These are phyloP conservation scores for Arthroderma sp. DNA, from an alignment of 2,329 filamentous ascomycete genomes.

Conservation along the genomic window DNA sequence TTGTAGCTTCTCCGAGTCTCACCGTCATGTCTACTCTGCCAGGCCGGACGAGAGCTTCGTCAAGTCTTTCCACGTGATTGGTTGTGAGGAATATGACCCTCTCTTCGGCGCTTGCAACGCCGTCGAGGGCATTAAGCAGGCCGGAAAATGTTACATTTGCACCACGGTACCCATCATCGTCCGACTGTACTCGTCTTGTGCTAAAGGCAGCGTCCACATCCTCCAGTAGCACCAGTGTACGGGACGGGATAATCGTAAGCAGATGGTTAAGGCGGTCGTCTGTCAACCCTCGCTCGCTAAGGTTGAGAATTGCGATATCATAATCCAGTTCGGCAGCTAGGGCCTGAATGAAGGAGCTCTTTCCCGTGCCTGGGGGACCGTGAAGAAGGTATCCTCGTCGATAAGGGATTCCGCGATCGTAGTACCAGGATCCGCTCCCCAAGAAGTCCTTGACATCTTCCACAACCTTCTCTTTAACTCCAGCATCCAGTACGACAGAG, in stretches of 20 bases:
- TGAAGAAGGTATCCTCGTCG: conserved; percentile 78
- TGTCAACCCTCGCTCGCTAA: conserved; percentile 78
- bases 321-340: conserved; percentile 86
- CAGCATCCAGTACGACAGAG: conserved; percentile 74
- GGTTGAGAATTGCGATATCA: conserved; percentile 81
- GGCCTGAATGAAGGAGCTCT: conserved; percentile 92
- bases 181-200: conserved; percentile 57
- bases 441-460: conserved; percentile 75
- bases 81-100: conserved; percentile 88
- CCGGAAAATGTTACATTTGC: conserved; percentile 91
- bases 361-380: conserved; percentile 80
- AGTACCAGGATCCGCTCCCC: conserved; percentile 69
- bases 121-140: conserved; percentile 71
- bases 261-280: conserved; percentile 81
- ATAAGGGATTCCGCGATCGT: conserved; percentile 89
- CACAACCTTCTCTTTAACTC: conserved; percentile 69
- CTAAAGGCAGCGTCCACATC: conserved; percentile 85
- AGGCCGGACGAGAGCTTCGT: conserved; percentile 78
- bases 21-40: conserved; percentile 90
- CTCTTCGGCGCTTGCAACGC: conserved; percentile 88
- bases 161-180: conserved; percentile 71
- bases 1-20: conserved; percentile 73
- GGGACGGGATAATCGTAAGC: conserved; percentile 68
- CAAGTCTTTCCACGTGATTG: conserved; percentile 81
- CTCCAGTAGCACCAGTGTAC: conserved; percentile 72